A percentile compares a stretch with the other conserved stretches of the same genome.
phyloP scores from a whole-genome alignment of 148 eudicot genomes.

The Agrostemma githago region DNA sequence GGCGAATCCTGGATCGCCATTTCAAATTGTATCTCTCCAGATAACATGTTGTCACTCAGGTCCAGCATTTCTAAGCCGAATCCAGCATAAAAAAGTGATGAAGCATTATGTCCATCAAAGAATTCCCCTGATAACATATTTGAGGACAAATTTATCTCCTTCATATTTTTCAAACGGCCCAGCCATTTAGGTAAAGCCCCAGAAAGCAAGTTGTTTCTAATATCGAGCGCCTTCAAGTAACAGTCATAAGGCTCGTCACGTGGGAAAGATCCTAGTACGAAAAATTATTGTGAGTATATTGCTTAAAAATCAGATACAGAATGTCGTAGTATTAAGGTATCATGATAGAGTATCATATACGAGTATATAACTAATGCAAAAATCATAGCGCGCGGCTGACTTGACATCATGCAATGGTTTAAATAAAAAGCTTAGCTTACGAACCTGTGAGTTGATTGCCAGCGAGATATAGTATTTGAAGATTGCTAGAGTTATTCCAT shows the following conservation, averaged over 20 bases:
- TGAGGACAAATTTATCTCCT: neutral
- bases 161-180: neutral
- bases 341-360: too few relatives aligned
- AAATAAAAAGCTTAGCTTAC: neutral
- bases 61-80: neutral
- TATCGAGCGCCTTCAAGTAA: neutral
- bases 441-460: neutral
- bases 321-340: too few relatives aligned
- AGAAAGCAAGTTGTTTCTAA: neutral
- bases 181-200: neutral
- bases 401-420: neutral
- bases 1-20: neutral
- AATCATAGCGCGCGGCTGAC: too few relatives aligned
- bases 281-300: too few relatives aligned
- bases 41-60: neutral
- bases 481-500: neutral
- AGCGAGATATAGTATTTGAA: neutral
- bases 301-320: too few relatives aligned
- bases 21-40: neutral
- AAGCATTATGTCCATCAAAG: conserved; percentile 1
- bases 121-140: neutral
- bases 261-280: neutral
- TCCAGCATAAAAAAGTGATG: neutral
- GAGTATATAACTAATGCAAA: too few relatives aligned
- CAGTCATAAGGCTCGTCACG: neutral